Base-by-base conservation (phyloP, 164 flowering plant species). In the Macadamia integrifolia region DNA sequence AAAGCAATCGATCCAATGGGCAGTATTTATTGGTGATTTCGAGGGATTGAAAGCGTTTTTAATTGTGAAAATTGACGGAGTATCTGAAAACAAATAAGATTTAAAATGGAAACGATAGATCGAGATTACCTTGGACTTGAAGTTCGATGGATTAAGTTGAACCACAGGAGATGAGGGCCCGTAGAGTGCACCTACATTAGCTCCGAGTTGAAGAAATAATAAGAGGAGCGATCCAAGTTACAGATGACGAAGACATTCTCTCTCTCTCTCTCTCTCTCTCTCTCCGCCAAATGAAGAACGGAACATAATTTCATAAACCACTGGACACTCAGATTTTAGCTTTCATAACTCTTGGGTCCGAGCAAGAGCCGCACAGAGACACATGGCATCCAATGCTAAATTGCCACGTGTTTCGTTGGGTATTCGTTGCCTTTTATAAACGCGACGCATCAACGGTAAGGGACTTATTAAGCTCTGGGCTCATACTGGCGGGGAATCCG, bases 161-260 rank as follows among this genome's bases (percentile, higher is more conserved):
- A 89, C 59, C 13, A 89, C 98, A 3, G 97, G 97, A 12, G 98
- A 87, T 6, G 98, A 89, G 0, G 97, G 78, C 6, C 86, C 88
- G 65, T 91, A 93, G 28, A 93, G 79, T 1, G 96, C 97, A 58
- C 68, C 42, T 3, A 71, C 82, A 10, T n/a, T 64, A 46, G 74
- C 70, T 68, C 49, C 65, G 31, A 68, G 18, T 29, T 50, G 18
- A 40, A 69, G 5, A 15, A 73, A 15, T 50, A 79, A 60, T 14
- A 73, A 30, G 56, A 73, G 61, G 9, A 30, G 58, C 42, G 18
- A 74, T 44, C 73, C 58, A 56, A n/a, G 62, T 23, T 23, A 66
- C 50, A 3, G 18, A 53, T 6, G 57, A 35, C 57, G 57, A 17
- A 53, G 57, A 53, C 57, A 53, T 53, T 17, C 57, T 14, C 57